Base-by-base conservation (phyloP, 2,329 filamentous ascomycete species). In the Aspergillus flavus region DNA sequence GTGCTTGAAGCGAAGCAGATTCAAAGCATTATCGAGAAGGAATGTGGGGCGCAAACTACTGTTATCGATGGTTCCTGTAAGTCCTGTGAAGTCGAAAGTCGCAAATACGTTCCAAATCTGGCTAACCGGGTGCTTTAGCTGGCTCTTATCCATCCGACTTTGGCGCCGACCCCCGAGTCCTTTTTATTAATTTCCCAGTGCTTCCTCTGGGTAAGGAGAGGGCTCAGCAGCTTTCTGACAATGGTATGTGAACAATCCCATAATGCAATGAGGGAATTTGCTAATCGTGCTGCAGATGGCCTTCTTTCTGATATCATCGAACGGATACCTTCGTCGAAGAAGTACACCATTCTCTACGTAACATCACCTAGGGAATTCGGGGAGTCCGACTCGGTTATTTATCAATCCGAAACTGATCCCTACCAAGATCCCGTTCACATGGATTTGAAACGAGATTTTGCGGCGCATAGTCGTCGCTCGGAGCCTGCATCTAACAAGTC, bases 341-440 rank as follows among this genome's bases (percentile, higher is more conserved):
- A 84, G 65, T 94, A 91, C 78, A 95, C 92, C 0, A 84, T 97
- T 61, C 81, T 97, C 66, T 92, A 93, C 76, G 85, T 88, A 54
- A 91, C 90, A 9, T 89, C 87, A 0, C 87, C 89, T 1, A 77
- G 78, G 41, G 72, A 78, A 45, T 73, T 73, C 68, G 72, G 69
- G 32, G 69, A 73, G 55, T 62, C 69, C 43, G 73, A 71, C 45
- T 67, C 72, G 16, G 62, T 69, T 9, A 66, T 83, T 16, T 95
- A 96, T 76, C 86, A 92, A 68, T 83, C 86, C 77, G 83, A 87
- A 57, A 81, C 88, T 52, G 82, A 88, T 4, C 67, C 65, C n/a
- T 73, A 73, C 71, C 81, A 85, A 60, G 84, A 88, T 57, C 78
- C 84, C 14, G 73, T 91, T 57, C 91, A 91, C 71, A 86, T 88